Percentiles rank a stretch among this genome's conserved stretches.
These are phyloP conservation scores for Chlorella vulgaris DNA, from an alignment of 139 green algal species.

Conservation along the genomic window DNA sequence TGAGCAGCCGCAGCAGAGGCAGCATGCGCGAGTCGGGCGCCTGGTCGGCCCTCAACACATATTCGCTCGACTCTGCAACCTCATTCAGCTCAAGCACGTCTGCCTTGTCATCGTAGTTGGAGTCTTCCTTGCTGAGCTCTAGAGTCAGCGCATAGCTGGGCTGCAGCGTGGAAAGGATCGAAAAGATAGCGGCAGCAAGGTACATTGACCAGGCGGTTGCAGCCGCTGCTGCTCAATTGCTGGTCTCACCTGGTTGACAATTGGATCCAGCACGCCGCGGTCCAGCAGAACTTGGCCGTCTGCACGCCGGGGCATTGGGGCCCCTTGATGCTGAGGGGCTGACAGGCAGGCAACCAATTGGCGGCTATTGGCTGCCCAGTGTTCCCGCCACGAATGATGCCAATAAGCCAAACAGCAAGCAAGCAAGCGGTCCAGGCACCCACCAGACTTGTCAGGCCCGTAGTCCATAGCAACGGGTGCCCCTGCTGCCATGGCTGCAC, in stretches of 20 bases:
- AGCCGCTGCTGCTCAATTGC: too few species aligned
- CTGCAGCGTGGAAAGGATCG: constrained; percentile 37
- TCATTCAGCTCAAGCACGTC: constrained; percentile 87
- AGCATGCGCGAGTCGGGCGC: constrained; percentile 66
- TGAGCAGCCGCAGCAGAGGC: constrained; percentile 83
- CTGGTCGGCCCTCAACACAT: constrained; percentile 52
- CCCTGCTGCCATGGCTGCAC: constrained; percentile 41
- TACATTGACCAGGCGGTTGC: too few species aligned
- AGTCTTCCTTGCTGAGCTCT: constrained; percentile 70
- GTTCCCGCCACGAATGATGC: too few species aligned
- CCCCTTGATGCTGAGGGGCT: too few species aligned
- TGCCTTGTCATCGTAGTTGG: constrained; percentile 87
- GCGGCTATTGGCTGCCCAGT: background rate
- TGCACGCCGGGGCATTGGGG: background rate
- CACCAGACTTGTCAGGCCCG: constrained; percentile 19
- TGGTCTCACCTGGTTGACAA: constrained; percentile 4
- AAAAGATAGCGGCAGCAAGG: too few species aligned
- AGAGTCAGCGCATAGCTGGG: constrained; percentile 79
- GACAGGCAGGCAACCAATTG: background rate
- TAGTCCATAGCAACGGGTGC: constrained; percentile 73
- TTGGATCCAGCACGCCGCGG: constrained; percentile 71
- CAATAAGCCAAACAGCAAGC: background rate
- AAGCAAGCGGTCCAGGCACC: background rate
- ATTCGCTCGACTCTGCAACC: constrained; percentile 49
- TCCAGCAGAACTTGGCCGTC: constrained; percentile 73